Evolutionary conservation across 164 flowering plant species (phyloP), one percentile per base, ranked within the genome.

Genomic region (Kingdonia uniflora): DNA sequence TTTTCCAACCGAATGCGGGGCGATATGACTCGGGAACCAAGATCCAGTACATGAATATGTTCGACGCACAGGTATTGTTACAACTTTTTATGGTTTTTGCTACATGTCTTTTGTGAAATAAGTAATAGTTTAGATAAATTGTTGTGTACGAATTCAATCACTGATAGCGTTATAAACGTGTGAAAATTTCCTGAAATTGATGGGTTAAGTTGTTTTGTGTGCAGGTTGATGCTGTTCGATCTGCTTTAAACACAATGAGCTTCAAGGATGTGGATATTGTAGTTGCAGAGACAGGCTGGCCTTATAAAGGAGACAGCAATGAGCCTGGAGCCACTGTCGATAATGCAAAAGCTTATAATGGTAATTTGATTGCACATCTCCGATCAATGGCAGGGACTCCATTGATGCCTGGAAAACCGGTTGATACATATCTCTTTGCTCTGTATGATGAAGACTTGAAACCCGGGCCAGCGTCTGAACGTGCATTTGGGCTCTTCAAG

Each of bases 271-370:
- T 94, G 35, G 95, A 87, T 60, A 87, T 94, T 44, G 62, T 85
- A 63, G 84, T 89, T n/a, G 96, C 97, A 0, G 99, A 94, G 71
- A 94, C 99, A 0, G 99, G 99, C 2, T 94, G 99, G 99, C 85
- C 99, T 0, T 89, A 80, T 64, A 62, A 62, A 16, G 99, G 99
- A 14, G 97, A 80, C 51, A 47, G 58, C 52, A 78, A 65, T 47
- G 96, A 87, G 55, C 88, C 68, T 19, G 97, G 97, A 11, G 69
- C 96, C 0, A 79, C 75, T 21, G 17, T 82, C 5, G 97, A 89
- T 13, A 94, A 89, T 60, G 99, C 99, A 1, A 84, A 74, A 66
- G 96, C 97, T 17, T 94, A 81, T 62, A 89, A 84, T 61, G 92
- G 95, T 5, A 82, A 82, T 61, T 54, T 94, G 72, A 71, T 94